phyloP scores from a whole-genome alignment of 2,329 filamentous ascomycete species.

The Scedosporium aurantiacum region DNA sequence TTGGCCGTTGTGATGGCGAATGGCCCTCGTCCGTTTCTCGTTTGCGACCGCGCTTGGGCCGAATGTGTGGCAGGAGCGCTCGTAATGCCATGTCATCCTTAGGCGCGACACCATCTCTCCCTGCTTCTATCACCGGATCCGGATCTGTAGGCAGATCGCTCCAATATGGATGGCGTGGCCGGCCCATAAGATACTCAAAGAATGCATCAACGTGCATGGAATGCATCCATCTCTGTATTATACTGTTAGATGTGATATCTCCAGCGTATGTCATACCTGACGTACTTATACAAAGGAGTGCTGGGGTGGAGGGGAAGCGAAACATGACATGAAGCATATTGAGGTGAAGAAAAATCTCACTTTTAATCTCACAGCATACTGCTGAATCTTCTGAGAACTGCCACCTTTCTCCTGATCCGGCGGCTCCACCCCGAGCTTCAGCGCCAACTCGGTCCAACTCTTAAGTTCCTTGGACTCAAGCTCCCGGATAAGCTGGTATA shows the following conservation, averaged over 20 bases:
- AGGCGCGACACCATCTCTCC: constrained; percentile 69
- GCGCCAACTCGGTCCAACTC: constrained; percentile 82
- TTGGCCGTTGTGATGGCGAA: constrained; percentile 19
- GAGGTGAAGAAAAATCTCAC: constrained; percentile 31
- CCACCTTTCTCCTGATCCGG: constrained; percentile 73
- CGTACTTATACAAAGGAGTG: no score
- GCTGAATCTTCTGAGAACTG: constrained; percentile 86
- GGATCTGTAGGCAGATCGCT: constrained; percentile 57
- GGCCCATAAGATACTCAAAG: constrained; percentile 70
- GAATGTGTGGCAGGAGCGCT: constrained; percentile 68
- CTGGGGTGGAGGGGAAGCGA: no score
- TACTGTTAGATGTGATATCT: neutral
- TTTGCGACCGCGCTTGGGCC: constrained; percentile 50
- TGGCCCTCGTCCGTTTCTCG: constrained; percentile 52
- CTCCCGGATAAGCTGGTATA: constrained; percentile 70
- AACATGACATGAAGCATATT: constrained; percentile 1
- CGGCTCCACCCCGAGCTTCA: constrained; percentile 78
- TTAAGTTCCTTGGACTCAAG: constrained; percentile 77
- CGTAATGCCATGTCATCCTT: constrained; percentile 85
- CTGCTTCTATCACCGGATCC: constrained; percentile 50
- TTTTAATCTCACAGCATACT: constrained; percentile 88
- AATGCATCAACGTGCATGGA: constrained; percentile 93
- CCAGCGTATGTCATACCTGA: no score
- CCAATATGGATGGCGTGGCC: constrained; percentile 60
- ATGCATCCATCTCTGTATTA: constrained; percentile 75